Base-by-base conservation (phyloP, 306 rosid genomes). In the Quercus rubra region DNA sequence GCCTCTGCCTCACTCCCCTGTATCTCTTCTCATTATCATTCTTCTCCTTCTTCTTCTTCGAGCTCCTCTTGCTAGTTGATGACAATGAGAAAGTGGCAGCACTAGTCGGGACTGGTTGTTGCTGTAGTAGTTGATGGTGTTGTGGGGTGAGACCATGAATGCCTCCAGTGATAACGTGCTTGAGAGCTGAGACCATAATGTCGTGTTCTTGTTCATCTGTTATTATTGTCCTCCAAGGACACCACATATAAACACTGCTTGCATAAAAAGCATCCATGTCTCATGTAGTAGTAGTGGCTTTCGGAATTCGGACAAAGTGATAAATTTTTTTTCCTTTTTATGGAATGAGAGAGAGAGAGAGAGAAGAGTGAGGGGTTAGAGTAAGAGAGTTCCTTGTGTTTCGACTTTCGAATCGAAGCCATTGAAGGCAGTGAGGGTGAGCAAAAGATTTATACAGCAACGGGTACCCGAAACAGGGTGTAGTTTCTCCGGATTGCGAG, bases 1-100 rank as follows among this genome's bases (percentile, higher is more conserved):
- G 90, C 80, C 91, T 87, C 81, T 80, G 90, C 64, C 92, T 74
- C 76, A 89, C 95, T 61, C 95, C 95, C 71, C 89, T 80, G 85
- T 83, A 84, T 7, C 71, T 74, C 20, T 61, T 56, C 75, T 28
- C n/a, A 1, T 58, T 38, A 9, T 41, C 20, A n/a, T 49, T 51
- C 7, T 11, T 23, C 23, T 23, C 23, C 23, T 23, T 23, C 23
- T 23, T 38, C 15, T 0, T 12, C 51, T 23, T 6, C 43, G 73
- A 73, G 77, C 51, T 70, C 79, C 79, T 54, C 51, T 51, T 35
- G 56, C 74, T 56, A 3, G 43, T 38, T 1, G 64, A 33, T 15
- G 72, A 4, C 33, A 67, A 19, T 3, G 18, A 27, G 1, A 73
- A 23, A 15, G 86, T 33, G 38, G 70, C 70, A 75, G 84, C 83